These are phyloP conservation scores for Phyllosticta paracitricarpa DNA, from an alignment of 2,329 filamentous ascomycete genomes.

Conservation along the genomic window DNA sequence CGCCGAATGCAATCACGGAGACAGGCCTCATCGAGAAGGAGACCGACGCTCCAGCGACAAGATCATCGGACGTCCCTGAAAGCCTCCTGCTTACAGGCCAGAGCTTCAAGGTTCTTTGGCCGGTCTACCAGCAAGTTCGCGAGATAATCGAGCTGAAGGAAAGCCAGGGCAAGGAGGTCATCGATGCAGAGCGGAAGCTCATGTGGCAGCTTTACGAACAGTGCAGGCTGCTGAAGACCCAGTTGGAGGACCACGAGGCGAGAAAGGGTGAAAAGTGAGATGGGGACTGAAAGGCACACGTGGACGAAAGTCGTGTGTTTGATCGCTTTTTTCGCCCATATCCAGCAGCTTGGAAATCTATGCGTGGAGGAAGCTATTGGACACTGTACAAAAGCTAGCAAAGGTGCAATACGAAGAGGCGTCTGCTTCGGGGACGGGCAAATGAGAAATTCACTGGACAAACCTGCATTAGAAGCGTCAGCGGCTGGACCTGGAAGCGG, in stretches of 20 bases:
- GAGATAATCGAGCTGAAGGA: not conserved
- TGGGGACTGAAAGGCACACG: not conserved
- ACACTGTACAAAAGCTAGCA: not conserved
- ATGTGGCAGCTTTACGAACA: not conserved
- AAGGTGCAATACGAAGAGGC: not conserved
- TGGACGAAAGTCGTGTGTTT: not conserved
- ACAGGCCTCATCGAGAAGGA: not conserved
- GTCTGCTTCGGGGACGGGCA: not conserved
- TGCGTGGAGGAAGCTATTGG: not conserved
- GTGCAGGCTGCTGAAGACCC: not conserved
- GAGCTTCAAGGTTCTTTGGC: not conserved
- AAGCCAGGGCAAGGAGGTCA: not conserved
- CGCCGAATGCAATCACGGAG: not conserved
- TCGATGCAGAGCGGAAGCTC: not conserved
- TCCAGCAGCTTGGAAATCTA: not conserved
- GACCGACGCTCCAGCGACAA: not conserved
- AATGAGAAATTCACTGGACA: not conserved
- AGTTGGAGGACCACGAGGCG: not conserved
- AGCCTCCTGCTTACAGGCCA: not conserved
- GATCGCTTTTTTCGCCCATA: not conserved
- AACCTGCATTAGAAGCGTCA: not conserved
- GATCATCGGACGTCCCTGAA: not conserved
- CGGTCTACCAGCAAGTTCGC: not conserved
- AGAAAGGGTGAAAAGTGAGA: not conserved
- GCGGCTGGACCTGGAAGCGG: not conserved